Conservation (phyloP, 2,329 filamentous ascomycete species). For the Coniochaeta sp. region DNA sequence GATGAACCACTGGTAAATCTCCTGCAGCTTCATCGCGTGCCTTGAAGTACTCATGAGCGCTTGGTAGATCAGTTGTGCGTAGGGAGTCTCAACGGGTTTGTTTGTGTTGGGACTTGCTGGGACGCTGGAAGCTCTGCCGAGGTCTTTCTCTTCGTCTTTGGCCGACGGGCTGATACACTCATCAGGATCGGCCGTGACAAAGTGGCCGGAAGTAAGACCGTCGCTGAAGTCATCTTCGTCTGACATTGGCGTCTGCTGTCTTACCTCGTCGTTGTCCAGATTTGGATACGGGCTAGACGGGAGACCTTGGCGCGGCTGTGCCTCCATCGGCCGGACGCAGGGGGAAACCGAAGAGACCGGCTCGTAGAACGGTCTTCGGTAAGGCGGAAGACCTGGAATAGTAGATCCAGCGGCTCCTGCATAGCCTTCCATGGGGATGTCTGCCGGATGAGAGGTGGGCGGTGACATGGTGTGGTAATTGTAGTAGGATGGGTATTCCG, state of each 20-base stretch:
- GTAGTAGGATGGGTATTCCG: not conserved
- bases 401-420: not conserved
- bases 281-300: not conserved
- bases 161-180: not conserved
- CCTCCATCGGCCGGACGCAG: not conserved
- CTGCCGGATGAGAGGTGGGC: not conserved
- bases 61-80: slow-evolving; percentile 73
- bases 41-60: slow-evolving; percentile 63
- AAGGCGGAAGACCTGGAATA: not conserved
- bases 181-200: not conserved
- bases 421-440: not conserved
- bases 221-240: not conserved
- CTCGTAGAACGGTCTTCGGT: not conserved
- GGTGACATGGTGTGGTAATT: not conserved
- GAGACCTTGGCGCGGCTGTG: not conserved
- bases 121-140: slow-evolving; percentile 12
- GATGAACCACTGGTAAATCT: slow-evolving; percentile 87
- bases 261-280: not conserved
- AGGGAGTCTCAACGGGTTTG: slow-evolving; percentile 51
- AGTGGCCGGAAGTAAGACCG: not conserved
- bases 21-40: slow-evolving; percentile 69
- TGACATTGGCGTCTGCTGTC: not conserved
- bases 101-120: slow-evolving; percentile 19
- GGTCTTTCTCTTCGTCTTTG: not conserved
- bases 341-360: not conserved